Conservation (phyloP, 495 filamentous ascomycete genomes). For the Talaromyces nanjingensis region DNA sequence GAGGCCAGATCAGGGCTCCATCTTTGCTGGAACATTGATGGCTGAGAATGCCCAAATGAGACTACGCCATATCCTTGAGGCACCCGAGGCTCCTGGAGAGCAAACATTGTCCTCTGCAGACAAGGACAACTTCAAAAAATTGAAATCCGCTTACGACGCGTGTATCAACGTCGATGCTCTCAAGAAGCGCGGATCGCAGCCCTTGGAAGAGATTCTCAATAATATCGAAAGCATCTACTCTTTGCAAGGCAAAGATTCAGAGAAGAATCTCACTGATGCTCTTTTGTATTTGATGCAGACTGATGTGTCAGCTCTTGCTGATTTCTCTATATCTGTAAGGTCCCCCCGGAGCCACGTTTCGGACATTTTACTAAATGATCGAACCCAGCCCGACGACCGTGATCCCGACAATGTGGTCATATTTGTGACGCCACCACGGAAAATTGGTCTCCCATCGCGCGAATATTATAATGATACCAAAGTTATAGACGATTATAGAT, state of each 20-base stretch:
- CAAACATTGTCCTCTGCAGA: constrained; percentile 34
- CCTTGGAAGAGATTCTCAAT: constrained; percentile 42
- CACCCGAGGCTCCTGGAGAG: constrained; percentile 40
- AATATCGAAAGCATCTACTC: constrained; percentile 49
- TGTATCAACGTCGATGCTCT: constrained; percentile 56
- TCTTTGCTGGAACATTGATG: constrained; percentile 54
- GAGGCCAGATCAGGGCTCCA: constrained; percentile 55
- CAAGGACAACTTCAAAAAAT: constrained; percentile 57
- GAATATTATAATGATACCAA: constrained; percentile 57
- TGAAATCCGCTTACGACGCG: constrained; percentile 55
- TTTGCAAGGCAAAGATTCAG: constrained; percentile 21
- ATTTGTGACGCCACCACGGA: constrained; percentile 42
- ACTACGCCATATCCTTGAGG: constrained; percentile 59
- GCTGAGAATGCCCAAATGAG: constrained; percentile 49
- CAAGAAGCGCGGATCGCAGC: constrained; percentile 44
- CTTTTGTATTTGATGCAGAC: constrained; percentile 47
- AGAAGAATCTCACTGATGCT: constrained; percentile 41
- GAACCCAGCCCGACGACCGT: constrained; percentile 48
- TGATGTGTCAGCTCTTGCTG: constrained; percentile 42
- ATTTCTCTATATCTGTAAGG: constrained; percentile 42
- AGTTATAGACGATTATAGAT: constrained; percentile 44
- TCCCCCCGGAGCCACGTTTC: background rate
- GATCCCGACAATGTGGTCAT: constrained; percentile 59
- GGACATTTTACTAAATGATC: constrained; percentile 6
- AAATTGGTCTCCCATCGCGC: constrained; percentile 54